Evolutionary conservation across 2,329 filamentous ascomycete species (phyloP), one percentile per base, ranked within the genome.

Genomic region (Dactylellina parvicollis): DNA sequence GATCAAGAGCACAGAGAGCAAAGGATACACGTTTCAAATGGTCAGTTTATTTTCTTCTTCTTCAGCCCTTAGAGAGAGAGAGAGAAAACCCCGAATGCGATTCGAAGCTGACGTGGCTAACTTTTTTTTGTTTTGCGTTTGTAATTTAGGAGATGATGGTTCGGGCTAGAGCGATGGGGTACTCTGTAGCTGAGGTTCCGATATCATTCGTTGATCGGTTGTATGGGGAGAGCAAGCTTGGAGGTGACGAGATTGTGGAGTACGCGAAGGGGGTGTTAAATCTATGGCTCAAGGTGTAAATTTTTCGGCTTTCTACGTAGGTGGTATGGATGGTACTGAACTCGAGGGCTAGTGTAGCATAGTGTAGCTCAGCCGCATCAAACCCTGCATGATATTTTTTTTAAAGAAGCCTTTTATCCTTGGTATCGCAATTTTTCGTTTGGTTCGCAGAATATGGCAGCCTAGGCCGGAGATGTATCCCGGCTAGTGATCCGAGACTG

Each of bases 11-110:
- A 97, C 92, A 7, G 90, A 97, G 85, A 95, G 92, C 80, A 96
- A 98, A 84, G 95, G 95, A 1, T 99, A 98, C 81, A 94, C 91
- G 40, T 99, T 99, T 85, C 95, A 99, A 87, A 99, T 99, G 95
- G 77, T 76, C 49, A 32, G 75, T 67, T 32, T 46, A 36, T 16
- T 26, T 12, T 38, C 30, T 52, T 46, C 22, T 46, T 38, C 18
- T 36, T 61, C 61, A 60, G 71, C 64, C 22, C 30, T 61, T 42
- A 50, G n/a, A 46, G 62, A 60, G 46, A 16, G 20, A 4, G 4
- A 7, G 30, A 34, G 14, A 42, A 20, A n/a, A 32, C 42, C 36
- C 54, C 47, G 16, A 18, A 4, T 40, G 22, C 34, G 7, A 36
- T 26, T 52, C 26, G 24, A 40, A 32, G 8, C 34, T 56, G 52